Evolutionary conservation across 805 yeast genomes (phyloP), one percentile per base, ranked within the genome.

Genomic region (Candida argentea): DNA sequence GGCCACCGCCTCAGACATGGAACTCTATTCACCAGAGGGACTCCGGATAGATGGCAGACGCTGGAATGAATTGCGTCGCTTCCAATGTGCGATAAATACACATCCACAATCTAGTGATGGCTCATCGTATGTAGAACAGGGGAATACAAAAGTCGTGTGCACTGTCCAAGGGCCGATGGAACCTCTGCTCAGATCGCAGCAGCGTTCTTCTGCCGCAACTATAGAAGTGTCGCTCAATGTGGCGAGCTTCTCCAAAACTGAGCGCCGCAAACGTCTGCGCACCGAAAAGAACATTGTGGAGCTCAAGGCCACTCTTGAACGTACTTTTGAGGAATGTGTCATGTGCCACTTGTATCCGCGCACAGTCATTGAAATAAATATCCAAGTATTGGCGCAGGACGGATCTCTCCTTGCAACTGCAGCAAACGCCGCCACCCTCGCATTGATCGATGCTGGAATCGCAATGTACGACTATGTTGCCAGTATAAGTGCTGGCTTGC

Each of bases 11-110:
- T n/a, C 65, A 82, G 10, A 7, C 31, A 55, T 75, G 42, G 98
- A 91, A 61, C 55, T 91, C 25, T 89, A 83, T 48, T 87, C 96
- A 0, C 95, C 95, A 5, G 97, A 91, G 55, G 98, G 98, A 4
- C 66, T 91, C 26, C 66, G 98, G 38, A 61, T 79, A 9, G 97
- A 91, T 50, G 98, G 98, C 2, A 73, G 98, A 43, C 68, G 98
- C 37, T 86, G 91, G 86, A 85, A 89, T 44, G 98, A 91, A 52
- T 65, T 87, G 24, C 75, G 97, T 27, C 67, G 76, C 17, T 83
- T 91, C 44, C 73, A 72, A 21, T 82, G 94, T 47, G 70, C 74
- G 12, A 74, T 84, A 30, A 85, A 85, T 45, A 86, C 97, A 1
- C 96, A 87, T 44, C 85, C 95, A 5, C 73, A 68, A 40, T 70